These are phyloP conservation scores for Fusarium buxicola DNA, from an alignment of 2,329 filamentous ascomycete species.

Conservation along the genomic window DNA sequence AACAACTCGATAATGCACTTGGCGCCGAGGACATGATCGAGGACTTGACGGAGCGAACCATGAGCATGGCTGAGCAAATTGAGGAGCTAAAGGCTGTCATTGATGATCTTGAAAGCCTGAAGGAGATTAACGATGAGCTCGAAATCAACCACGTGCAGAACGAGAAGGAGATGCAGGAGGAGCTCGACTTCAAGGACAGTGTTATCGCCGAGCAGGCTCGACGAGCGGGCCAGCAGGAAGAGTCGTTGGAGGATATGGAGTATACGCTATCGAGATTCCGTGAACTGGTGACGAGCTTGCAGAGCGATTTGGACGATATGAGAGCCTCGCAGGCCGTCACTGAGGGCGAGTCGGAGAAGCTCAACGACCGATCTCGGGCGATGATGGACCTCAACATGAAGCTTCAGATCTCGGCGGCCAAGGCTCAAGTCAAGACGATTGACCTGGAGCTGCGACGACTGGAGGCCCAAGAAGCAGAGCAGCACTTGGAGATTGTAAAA, in stretches of 20 bases:
- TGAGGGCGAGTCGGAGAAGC: slow-evolving; percentile 90
- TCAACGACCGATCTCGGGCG: slow-evolving; percentile 86
- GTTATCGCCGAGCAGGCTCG: slow-evolving; percentile 85
- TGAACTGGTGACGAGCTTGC: slow-evolving; percentile 86
- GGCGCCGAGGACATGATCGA: slow-evolving; percentile 95
- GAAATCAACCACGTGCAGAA: slow-evolving; percentile 93
- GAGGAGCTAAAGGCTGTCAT: slow-evolving; percentile 85
- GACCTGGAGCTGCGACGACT: slow-evolving; percentile 88
- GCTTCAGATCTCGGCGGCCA: slow-evolving; percentile 87
- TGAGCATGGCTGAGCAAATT: slow-evolving; percentile 83
- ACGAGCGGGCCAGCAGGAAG: slow-evolving; percentile 79
- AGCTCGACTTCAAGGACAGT: slow-evolving; percentile 88
- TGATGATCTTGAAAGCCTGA: slow-evolving; percentile 87
- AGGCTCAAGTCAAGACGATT: slow-evolving; percentile 94
- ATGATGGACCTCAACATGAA: slow-evolving; percentile 98
- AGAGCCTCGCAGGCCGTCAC: slow-evolving; percentile 91
- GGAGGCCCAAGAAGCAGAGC: slow-evolving; percentile 87
- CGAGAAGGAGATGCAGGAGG: slow-evolving; percentile 93
- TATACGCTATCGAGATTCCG: slow-evolving; percentile 90
- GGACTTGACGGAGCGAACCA: slow-evolving; percentile 88
- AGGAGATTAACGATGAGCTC: slow-evolving; percentile 94
- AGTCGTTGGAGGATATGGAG: slow-evolving; percentile 85
- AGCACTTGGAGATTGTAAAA: slow-evolving; percentile 90
- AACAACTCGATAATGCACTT: slow-evolving; percentile 89
- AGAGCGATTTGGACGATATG: slow-evolving; percentile 91